Percentiles rank a stretch among this genome's conserved stretches.
Conservation (phyloP, 2,329 filamentous ascomycete species). For the Periconia digitata region DNA sequence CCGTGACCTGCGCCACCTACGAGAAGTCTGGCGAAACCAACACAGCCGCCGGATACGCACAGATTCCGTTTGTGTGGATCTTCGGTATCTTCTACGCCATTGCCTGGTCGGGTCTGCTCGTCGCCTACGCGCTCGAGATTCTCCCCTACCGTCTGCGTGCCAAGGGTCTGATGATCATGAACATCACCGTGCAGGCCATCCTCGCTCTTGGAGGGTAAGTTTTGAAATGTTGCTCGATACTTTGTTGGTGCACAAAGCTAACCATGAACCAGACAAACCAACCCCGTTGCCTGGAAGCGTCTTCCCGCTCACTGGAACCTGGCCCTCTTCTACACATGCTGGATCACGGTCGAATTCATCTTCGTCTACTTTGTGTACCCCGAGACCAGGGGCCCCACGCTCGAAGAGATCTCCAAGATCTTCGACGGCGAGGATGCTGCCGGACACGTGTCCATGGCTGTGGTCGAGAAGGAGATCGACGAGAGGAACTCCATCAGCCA, state of each 20-base stretch:
- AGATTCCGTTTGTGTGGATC: conserved; percentile 55
- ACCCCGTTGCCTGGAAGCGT: conserved; percentile 64
- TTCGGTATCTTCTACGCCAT: conserved; percentile 56
- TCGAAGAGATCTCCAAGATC: conserved; percentile 1
- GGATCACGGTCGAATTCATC: conserved; percentile 61
- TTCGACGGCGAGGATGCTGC: not conserved
- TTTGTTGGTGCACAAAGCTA: not conserved
- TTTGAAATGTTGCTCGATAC: not conserved
- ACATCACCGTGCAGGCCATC: conserved; percentile 64
- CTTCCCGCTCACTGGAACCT: conserved; percentile 62
- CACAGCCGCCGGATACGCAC: conserved; percentile 45
- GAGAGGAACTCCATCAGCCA: not conserved
- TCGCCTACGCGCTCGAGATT: conserved; percentile 57
- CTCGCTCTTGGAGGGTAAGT: conserved; percentile 56
- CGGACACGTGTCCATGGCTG: not conserved
- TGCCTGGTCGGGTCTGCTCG: conserved; percentile 60
- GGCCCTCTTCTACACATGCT: conserved; percentile 66
- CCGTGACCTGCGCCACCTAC: conserved; percentile 23
- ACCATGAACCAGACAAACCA: conserved; percentile 50
- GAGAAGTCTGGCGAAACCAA: conserved; percentile 29
- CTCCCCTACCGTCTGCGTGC: conserved; percentile 53
- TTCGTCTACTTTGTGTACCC: conserved; percentile 52
- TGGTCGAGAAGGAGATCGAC: not conserved
- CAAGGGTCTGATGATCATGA: conserved; percentile 58
- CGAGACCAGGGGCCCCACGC: conserved; percentile 1